Percentiles rank a stretch among this genome's conserved stretches.
Evolutionary conservation across 495 filamentous ascomycete species (phyloP).

Genomic region (Penicillium odoratum): DNA sequence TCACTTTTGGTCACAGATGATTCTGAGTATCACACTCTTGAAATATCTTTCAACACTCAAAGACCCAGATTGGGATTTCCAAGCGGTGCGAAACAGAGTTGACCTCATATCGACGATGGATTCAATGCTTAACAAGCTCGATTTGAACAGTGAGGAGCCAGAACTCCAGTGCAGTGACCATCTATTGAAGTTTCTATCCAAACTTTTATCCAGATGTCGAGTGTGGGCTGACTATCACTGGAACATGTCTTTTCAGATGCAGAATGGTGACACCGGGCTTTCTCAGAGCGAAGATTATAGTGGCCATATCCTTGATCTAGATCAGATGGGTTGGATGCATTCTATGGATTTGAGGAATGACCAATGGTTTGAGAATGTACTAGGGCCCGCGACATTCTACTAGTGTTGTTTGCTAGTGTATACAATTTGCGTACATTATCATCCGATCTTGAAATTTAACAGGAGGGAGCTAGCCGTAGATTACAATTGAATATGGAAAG

Average conservation of each 20-base stretch:
- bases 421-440: too few species aligned
- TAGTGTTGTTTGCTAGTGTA: too few species aligned
- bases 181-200: slow-evolving; percentile 27
- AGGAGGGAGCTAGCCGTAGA: too few species aligned
- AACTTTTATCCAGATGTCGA: slow-evolving; percentile 17
- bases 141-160: slow-evolving; percentile 26
- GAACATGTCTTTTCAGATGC: neutral
- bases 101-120: slow-evolving; percentile 32
- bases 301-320: slow-evolving; percentile 22
- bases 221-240: neutral
- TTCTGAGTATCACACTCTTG: slow-evolving; percentile 35
- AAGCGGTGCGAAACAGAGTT: slow-evolving; percentile 34
- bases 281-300: slow-evolving; percentile 7
- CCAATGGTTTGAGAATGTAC: slow-evolving; percentile 6
- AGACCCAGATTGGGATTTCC: slow-evolving; percentile 42
- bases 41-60: slow-evolving; percentile 39
- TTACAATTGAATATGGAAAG: too few species aligned
- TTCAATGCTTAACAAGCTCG: slow-evolving; percentile 25
- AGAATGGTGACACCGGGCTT: neutral
- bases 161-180: slow-evolving; percentile 29
- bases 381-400: neutral
- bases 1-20: slow-evolving; percentile 39
- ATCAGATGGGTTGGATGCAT: slow-evolving; percentile 32
- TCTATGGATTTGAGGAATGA: slow-evolving; percentile 34
- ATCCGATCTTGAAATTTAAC: too few species aligned